Base-by-base conservation (phyloP, 2,329 filamentous ascomycete genomes). In the Epichloe aotearoae region DNA sequence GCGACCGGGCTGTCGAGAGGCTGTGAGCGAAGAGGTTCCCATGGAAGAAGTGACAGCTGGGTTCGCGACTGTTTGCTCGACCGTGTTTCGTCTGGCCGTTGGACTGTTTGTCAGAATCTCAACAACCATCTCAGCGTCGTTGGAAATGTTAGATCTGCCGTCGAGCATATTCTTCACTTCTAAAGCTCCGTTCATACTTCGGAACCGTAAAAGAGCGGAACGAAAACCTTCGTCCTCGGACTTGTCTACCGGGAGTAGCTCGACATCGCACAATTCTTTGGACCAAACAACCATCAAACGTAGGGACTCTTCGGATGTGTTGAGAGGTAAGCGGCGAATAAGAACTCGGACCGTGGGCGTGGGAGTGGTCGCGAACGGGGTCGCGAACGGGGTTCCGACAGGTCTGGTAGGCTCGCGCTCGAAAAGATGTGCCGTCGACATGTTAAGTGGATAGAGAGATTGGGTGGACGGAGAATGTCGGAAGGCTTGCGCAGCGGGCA, bases 261-360 rank as follows among this genome's bases (percentile, higher is more conserved):
- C 71, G 17, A 76, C 68, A 43, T 71, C 68, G 38, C 71, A 61
- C 12, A 80, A 65, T 38, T 81, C 77, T 56, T 80, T 71, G 48
- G 75, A 78, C 65, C 77, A 81, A 41, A 79, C 68, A 36, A 79
- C 68, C 77, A 82, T 81, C 33, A 77, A 63, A 45, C 73, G 69
- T 48, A 83, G 58, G 23, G 71, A 70, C 47, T 80, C 73, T 47
- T 79, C 73, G 1, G 73, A 73, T 3, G 73, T 77, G 56, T 75
- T 74, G 47, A 68, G 55, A 2, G 79, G 77, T 12, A 83, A 68
- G 55, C 73, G 70, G 49, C 75, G 74, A 53, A 82, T 76, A 45
- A 79, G 61, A 37, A 80, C 67, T 20, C 55, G 71, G 60, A 57
- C 68, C 63, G 48, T 65, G 61, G 46, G 68, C 47, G 50, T 66